Percentiles rank a stretch among this genome's conserved stretches.
phyloP scores from a whole-genome alignment of 1,139 yeast species.

The Scheffersomyces lignicola region DNA sequence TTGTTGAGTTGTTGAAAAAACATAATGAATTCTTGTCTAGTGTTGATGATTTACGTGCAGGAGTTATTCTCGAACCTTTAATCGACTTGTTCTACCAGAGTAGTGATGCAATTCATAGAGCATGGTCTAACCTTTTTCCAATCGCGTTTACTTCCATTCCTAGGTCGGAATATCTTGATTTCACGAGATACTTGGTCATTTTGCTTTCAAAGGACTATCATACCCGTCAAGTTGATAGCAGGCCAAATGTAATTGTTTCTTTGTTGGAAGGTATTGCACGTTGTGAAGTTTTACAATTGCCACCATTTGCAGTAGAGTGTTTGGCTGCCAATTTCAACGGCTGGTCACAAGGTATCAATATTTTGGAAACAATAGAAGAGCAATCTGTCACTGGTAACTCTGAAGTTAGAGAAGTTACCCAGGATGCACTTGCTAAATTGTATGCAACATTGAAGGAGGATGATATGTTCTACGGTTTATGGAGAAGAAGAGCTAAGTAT shows the following conservation, averaged over 20 bases:
- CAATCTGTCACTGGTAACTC: constrained; percentile 66
- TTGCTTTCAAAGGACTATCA: constrained; percentile 89
- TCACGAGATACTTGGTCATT: constrained; percentile 75
- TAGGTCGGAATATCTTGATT: constrained; percentile 77
- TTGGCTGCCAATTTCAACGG: constrained; percentile 84
- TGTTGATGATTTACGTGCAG: constrained; percentile 50
- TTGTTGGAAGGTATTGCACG: constrained; percentile 77
- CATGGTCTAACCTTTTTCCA: constrained; percentile 87
- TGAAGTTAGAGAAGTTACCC: constrained; percentile 79
- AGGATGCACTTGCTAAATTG: constrained; percentile 88
- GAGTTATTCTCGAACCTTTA: constrained; percentile 66
- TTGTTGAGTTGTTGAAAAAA: constrained; percentile 40
- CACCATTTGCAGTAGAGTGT: constrained; percentile 92
- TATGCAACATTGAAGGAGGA: constrained; percentile 89
- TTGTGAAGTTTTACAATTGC: constrained; percentile 75
- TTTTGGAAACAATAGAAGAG: constrained; percentile 74
- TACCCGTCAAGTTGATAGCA: constrained; percentile 78
- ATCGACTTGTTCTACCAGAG: constrained; percentile 82
- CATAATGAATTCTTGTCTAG: constrained; percentile 54
- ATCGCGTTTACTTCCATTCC: constrained; percentile 72
- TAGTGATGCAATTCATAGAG: constrained; percentile 73
- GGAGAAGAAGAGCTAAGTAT: constrained; percentile 96
- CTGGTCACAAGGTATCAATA: constrained; percentile 87
- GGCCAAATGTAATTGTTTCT: constrained; percentile 87
- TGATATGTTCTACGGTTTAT: constrained; percentile 95